Percentiles rank a stretch among this genome's conserved stretches.
These are phyloP conservation scores for Podospora fimiseda DNA, from an alignment of 495 filamentous ascomycete genomes.

Conservation along the genomic window DNA sequence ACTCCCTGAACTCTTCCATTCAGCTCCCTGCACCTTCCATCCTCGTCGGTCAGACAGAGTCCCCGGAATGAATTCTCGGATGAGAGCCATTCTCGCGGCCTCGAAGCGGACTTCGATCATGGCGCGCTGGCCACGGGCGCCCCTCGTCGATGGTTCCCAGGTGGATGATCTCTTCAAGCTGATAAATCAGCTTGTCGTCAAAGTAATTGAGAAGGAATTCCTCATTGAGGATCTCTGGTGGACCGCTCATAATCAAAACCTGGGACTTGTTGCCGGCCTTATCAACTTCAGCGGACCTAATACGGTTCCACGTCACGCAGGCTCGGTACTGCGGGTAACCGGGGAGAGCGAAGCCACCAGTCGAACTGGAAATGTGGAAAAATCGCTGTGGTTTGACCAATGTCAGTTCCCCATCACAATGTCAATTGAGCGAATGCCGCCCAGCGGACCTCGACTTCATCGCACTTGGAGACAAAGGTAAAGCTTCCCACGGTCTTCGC, in stretches of 20 bases:
- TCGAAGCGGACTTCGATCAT: conserved; percentile 37
- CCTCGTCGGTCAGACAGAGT: too few relatives aligned
- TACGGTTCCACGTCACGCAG: conserved; percentile 20
- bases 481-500: too few relatives aligned
- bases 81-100: conserved; percentile 30
- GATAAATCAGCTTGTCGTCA: conserved; percentile 19
- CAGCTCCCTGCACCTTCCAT: too few relatives aligned
- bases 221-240: conserved; percentile 13
- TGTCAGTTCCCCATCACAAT: too few relatives aligned
- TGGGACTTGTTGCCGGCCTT: conserved; percentile 13
- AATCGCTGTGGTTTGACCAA: conserved; percentile 18
- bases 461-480: too few relatives aligned
- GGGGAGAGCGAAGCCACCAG: background rate
- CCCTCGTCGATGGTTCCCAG: background rate
- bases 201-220: conserved; percentile 16
- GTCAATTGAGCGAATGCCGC: too few relatives aligned
- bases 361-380: background rate
- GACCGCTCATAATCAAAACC: conserved; percentile 24
- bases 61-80: too few relatives aligned
- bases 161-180: conserved; percentile 16
- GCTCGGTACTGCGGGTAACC: conserved; percentile 1
- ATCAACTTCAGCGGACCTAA: conserved; percentile 22
- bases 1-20: conserved; percentile 22
- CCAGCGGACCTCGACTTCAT: too few relatives aligned
- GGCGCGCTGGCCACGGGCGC: conserved; percentile 2